Evolutionary conservation across 208 protist species (phyloP), one percentile per base, ranked within the genome.

Genomic region (Trypanosoma cruzi): DNA sequence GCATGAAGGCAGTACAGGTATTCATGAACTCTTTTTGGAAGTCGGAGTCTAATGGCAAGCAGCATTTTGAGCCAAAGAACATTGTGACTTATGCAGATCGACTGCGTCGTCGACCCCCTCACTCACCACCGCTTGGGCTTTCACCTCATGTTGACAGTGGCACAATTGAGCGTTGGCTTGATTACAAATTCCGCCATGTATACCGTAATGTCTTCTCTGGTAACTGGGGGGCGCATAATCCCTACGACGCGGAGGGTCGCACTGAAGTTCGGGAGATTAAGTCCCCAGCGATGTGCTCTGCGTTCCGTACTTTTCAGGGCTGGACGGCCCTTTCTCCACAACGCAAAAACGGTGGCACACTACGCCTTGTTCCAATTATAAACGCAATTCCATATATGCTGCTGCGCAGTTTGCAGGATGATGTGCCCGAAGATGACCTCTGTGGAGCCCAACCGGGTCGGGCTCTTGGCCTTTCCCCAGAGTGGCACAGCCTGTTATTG

Each of bases 381-480:
- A 58, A 28, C 29, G 28, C 53, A n/a, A 28, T 34, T 58, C 28
- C 53, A 34, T 58, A 34, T 18, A 28, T 58, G 53, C 29, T 58
- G 10, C 29, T 58, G 29, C n/a, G 53, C n/a, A 58, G 53, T 58
- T 34, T 58, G 29, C 53, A 36, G 29, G 53, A 58, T 58, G 53
- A 58, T 58, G 53, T 58, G 16, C 53, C 53, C 16, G 53, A 58
- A n/a, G 20, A 58, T 34, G 28, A 58, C 28, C 10, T 58, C n/a
- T 58, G 26, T 58, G 53, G 53, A n/a, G 53, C 28, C 13, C 28
- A 8, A 58, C 53, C 26, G 28, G 20, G n/a, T 7, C 53, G 20
- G 16, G 29, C 53, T 32, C 20, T 58, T 4, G 26, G 20, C 28
- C 7, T 34, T 7, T 34, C 10, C 28, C 53, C 53, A 36, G 14